Evolutionary conservation across 2,329 filamentous ascomycete genomes (phyloP).

Genomic region (Fusarium brevicatenulatum): DNA sequence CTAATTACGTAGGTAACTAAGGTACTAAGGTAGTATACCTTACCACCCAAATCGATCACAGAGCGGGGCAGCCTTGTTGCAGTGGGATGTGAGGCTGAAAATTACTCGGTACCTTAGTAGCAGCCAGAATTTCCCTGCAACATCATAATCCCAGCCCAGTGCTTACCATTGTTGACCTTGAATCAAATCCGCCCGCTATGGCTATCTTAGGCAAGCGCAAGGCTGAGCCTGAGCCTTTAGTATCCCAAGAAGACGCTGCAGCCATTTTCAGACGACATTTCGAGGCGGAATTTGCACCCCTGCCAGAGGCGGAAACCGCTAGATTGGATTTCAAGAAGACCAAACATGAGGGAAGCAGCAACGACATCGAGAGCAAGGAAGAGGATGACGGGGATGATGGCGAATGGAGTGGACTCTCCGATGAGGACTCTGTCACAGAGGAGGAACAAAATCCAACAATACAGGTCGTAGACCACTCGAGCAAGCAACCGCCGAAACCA

Average conservation of each 20-base stretch:
- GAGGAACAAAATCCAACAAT: conserved; percentile 51
- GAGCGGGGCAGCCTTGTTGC: conserved; percentile 43
- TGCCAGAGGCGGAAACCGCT: conserved; percentile 55
- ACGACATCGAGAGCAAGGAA: conserved; percentile 51
- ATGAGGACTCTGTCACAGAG: conserved; percentile 35
- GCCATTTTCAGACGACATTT: conserved; percentile 86
- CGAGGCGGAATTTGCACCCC: conserved; percentile 85
- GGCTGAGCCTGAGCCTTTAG: conserved; percentile 42
- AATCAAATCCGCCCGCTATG: conserved; percentile 47
- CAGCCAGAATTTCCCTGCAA: conserved; percentile 26
- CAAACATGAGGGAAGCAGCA: conserved; percentile 41
- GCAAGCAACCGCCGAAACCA: conserved; percentile 50
- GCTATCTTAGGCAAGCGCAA: conserved; percentile 63
- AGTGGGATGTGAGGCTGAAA: conserved; percentile 40
- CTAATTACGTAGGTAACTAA: background rate
- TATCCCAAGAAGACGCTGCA: conserved; percentile 66
- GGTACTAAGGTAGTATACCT: background rate
- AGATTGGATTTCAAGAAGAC: conserved; percentile 42
- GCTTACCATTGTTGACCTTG: background rate
- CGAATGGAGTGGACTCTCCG: conserved; percentile 46
- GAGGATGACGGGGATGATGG: conserved; percentile 38
- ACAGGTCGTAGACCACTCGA: conserved; percentile 71
- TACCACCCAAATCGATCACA: background rate
- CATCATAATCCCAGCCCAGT: background rate
- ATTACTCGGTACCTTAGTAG: background rate